Conservation (phyloP, 495 filamentous ascomycete species). For the Penicillium arizonense region DNA sequence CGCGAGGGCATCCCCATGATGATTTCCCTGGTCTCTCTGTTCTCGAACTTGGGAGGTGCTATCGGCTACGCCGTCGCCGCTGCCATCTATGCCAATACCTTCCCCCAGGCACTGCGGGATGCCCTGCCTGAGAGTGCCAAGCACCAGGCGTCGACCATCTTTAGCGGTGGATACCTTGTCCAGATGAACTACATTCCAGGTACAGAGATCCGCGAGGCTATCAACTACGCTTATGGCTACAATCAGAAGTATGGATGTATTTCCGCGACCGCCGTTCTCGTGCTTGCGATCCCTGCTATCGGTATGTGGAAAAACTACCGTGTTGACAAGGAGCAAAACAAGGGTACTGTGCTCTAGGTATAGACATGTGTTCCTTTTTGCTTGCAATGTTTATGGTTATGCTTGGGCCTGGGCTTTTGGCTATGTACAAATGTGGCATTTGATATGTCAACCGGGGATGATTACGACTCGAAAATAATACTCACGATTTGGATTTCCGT, state of each 20-base stretch:
- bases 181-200: conserved; percentile 55
- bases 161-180: conserved; percentile 34
- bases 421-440: too few species aligned
- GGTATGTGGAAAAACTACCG: conserved; percentile 38
- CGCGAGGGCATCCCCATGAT: conserved; percentile 62
- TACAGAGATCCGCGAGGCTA: conserved; percentile 47
- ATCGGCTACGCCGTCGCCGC: conserved; percentile 59
- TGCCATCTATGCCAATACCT: conserved; percentile 63
- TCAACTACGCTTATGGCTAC: conserved; percentile 57
- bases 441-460: too few species aligned
- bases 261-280: conserved; percentile 36
- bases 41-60: conserved; percentile 62
- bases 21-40: conserved; percentile 61
- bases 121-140: conserved; percentile 37
- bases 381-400: background rate
- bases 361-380: background rate
- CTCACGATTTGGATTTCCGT: too few species aligned
- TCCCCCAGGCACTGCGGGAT: conserved; percentile 50
- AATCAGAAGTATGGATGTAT: conserved; percentile 56
- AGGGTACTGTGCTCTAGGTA: conserved; percentile 30
- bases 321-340: conserved; percentile 41
- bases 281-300: conserved; percentile 30
- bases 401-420: too few species aligned
- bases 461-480: too few species aligned
- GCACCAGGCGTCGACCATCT: conserved; percentile 38